Base-by-base conservation (phyloP, 805 yeast genomes). In the Zygosaccharomyces rouxii region DNA sequence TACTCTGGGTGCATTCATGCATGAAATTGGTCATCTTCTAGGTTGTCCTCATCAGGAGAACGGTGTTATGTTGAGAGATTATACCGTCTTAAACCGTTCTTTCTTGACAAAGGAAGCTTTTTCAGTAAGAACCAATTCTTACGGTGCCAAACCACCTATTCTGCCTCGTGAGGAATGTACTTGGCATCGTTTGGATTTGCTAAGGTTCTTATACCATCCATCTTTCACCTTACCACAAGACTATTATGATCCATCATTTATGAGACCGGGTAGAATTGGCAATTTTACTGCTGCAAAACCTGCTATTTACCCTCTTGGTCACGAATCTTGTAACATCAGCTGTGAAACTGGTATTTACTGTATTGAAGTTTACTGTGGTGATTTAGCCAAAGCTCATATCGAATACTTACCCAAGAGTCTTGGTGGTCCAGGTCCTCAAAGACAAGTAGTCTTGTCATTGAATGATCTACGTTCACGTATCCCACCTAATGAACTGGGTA, bases 1-100 rank as follows among this genome's bases (percentile, higher is more conserved):
- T 31, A 87, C 97, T 1, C 63, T 87, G 57, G 98, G 99, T 39
- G 97, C 98, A 0, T 90, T 89, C 58, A 75, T 90, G 84, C 98
- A 92, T 66, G 98, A 92, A 63, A 84, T 92, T 44, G 98, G 99
- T 1, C 98, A 92, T 64, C 70, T 80, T 23, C 71, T 92, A 37
- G 96, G 97, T 0, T 86, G 92, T 54, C 97, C 98, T 0, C 98
- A 92, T 68, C 94, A 89, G 66, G 86, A 83, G 11, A 72, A 76
- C 55, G 98, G 98, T 16, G 85, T 92, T 23, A 94, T 92, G 98
- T 69, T 89, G 33, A 74, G 97, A 49, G 96, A 86, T 49, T 94
- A 90, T 63, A 73, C 82, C 18, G 79, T 83, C 50, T 78, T 89
- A 75, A 86, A 89, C 65, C 75, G 98, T 49, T 80, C 88, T 9